Conservation (phyloP, 805 yeast species). For the Saturnispora mendoncae region DNA sequence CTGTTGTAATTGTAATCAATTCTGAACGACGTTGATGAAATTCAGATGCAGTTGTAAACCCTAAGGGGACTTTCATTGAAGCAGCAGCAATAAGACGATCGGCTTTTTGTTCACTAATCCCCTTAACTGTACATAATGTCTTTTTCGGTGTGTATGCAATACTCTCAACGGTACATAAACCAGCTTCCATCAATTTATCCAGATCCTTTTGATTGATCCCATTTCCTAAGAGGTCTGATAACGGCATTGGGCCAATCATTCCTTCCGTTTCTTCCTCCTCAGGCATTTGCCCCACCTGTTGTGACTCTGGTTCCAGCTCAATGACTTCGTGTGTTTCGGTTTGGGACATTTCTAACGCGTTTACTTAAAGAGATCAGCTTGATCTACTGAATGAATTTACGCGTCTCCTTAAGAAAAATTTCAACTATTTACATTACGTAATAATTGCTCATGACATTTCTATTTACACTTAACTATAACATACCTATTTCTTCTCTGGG, state of each 20-base stretch:
- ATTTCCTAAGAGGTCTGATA: conserved; percentile 56
- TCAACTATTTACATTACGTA: not conserved
- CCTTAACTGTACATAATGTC: conserved; percentile 67
- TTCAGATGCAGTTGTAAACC: conserved; percentile 95
- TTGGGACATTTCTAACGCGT: conserved; percentile 1
- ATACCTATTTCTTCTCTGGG: conserved; percentile 7
- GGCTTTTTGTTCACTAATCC: conserved; percentile 93
- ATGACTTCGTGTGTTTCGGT: conserved; percentile 2
- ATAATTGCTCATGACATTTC: conserved; percentile 3
- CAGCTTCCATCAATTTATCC: conserved; percentile 70
- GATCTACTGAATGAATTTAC: conserved; percentile 6
- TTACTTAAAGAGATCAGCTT: not conserved
- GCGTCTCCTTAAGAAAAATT: conserved; percentile 1
- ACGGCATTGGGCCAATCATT: conserved; percentile 44
- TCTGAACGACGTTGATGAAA: conserved; percentile 85
- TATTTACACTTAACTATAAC: not conserved
- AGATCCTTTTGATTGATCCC: conserved; percentile 79
- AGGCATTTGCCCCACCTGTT: not conserved
- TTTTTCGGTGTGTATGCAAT: conserved; percentile 91
- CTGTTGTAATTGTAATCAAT: conserved; percentile 88
- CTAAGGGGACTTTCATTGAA: conserved; percentile 82
- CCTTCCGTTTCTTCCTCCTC: conserved; percentile 42
- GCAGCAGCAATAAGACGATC: conserved; percentile 79
- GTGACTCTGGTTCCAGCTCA: conserved; percentile 2
- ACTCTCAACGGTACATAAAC: conserved; percentile 83